These are phyloP conservation scores for Corrigiola litoralis DNA, from an alignment of 179 eudicot genomes.

Conservation along the genomic window DNA sequence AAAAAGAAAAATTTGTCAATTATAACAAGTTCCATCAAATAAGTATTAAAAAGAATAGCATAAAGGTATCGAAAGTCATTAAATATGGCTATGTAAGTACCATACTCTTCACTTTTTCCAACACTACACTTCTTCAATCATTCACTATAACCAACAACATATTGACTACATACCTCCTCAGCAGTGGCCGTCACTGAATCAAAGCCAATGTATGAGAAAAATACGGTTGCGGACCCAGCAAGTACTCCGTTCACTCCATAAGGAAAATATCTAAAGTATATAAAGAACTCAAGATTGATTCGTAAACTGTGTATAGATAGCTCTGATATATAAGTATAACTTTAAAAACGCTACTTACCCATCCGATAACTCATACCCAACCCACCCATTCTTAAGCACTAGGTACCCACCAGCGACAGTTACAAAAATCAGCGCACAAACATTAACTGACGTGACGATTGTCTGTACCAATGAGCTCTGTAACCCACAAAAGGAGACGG, in stretches of 20 bases:
- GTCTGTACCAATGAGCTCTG: constrained; percentile 63
- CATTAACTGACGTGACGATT: constrained; percentile 48
- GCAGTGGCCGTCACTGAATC: constrained; percentile 74
- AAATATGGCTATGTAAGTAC: background rate
- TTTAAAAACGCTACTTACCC: constrained; percentile 35
- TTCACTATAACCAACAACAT: too few species aligned
- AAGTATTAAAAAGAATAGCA: background rate
- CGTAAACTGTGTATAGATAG: background rate
- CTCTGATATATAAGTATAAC: background rate
- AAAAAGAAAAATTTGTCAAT: background rate
- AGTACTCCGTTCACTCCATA: constrained; percentile 59
- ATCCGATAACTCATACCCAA: constrained; percentile 47
- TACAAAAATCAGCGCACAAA: constrained; percentile 54
- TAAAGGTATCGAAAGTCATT: background rate
- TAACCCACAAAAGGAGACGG: constrained; percentile 16
- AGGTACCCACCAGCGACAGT: constrained; percentile 54
- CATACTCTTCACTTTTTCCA: background rate
- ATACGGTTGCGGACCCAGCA: constrained; percentile 67
- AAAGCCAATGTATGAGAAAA: constrained; percentile 73
- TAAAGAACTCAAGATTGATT: constrained; percentile 6
- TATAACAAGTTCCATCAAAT: background rate
- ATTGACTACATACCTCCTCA: constrained; percentile 50
- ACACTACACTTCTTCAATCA: too few species aligned
- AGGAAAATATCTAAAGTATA: constrained; percentile 43
- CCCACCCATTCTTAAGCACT: constrained; percentile 54